A percentile compares a stretch with the other conserved stretches of the same genome.
Evolutionary conservation across 2,329 filamentous ascomycete species (phyloP).

Genomic region (Chaetomium sp.): DNA sequence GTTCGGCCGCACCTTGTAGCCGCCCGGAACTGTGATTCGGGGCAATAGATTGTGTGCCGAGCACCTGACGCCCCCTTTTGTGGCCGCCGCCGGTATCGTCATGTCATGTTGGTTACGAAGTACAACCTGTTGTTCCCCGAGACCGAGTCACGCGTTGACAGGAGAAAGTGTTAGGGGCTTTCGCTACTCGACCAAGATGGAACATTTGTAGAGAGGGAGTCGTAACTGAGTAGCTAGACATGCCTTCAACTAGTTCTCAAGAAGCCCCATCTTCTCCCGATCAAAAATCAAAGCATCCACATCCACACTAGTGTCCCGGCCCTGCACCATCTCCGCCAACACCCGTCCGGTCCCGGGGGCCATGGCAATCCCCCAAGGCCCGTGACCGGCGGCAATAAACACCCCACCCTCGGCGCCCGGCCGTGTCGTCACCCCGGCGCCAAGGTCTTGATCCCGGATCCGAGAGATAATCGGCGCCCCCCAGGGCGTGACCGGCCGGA

Average conservation of each 20-base stretch:
- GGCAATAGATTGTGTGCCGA: conserved; percentile 1
- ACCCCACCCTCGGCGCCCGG: conserved; percentile 51
- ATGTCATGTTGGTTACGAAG: background rate
- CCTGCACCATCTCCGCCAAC: conserved; percentile 63
- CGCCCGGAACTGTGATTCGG: background rate
- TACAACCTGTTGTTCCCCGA: background rate
- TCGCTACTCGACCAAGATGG: no score
- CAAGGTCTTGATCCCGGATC: conserved; percentile 51
- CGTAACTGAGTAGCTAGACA: no score
- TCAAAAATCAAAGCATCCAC: conserved; percentile 41
- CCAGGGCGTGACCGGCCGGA: conserved; percentile 60
- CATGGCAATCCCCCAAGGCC: conserved; percentile 65
- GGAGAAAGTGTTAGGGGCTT: no score
- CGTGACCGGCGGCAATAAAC: conserved; percentile 66
- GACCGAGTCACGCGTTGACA: no score
- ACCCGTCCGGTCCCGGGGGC: conserved; percentile 63
- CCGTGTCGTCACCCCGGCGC: conserved; percentile 38
- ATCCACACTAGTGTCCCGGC: conserved; percentile 51
- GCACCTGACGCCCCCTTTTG: background rate
- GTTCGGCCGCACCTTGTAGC: conserved; percentile 9
- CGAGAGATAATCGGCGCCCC: conserved; percentile 58
- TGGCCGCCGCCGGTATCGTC: background rate
- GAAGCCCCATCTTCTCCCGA: background rate
- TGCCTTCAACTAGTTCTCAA: background rate
- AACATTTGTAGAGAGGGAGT: no score